Percentiles rank a stretch among this genome's conserved stretches.
These are phyloP conservation scores for Aspergillus sergii DNA, from an alignment of 2,329 filamentous ascomycete genomes.

Conservation along the genomic window DNA sequence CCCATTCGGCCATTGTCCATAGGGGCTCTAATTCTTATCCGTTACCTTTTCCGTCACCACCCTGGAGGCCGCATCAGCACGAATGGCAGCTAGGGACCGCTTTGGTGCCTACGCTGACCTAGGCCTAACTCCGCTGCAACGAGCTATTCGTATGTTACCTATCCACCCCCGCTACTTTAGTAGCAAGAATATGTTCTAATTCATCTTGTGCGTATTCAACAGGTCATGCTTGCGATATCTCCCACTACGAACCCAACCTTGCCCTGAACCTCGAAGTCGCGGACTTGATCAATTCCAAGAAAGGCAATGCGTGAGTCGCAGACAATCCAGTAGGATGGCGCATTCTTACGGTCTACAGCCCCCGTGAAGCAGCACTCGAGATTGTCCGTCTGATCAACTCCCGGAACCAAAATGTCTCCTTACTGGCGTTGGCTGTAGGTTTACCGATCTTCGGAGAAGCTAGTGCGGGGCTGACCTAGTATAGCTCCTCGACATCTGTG, in stretches of 20 bases:
- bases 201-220: conserved; percentile 15
- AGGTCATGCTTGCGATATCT: conserved; percentile 91
- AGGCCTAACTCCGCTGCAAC: conserved; percentile 82
- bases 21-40: conserved; percentile 2
- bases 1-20: background rate
- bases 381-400: conserved; percentile 96
- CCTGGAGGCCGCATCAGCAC: conserved; percentile 94
- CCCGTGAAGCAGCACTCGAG: conserved; percentile 88
- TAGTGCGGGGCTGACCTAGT: conserved; percentile 17
- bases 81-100: conserved; percentile 92
- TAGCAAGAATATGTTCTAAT: background rate
- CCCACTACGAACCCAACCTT: conserved; percentile 97
- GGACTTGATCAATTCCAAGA: conserved; percentile 96
- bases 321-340: conserved; percentile 8
- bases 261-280: conserved; percentile 94
- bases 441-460: conserved; percentile 8
- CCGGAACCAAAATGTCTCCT: conserved; percentile 90
- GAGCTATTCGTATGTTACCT: conserved; percentile 72
- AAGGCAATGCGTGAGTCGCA: conserved; percentile 73
- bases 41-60: conserved; percentile 31
- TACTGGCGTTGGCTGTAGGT: conserved; percentile 76
- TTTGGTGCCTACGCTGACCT: conserved; percentile 81
- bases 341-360: conserved; percentile 51
- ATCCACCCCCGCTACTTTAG: background rate
- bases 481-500: conserved; percentile 91